These are phyloP conservation scores for Dactylonectria estremocensis DNA, from an alignment of 2,329 filamentous ascomycete genomes.

Conservation along the genomic window DNA sequence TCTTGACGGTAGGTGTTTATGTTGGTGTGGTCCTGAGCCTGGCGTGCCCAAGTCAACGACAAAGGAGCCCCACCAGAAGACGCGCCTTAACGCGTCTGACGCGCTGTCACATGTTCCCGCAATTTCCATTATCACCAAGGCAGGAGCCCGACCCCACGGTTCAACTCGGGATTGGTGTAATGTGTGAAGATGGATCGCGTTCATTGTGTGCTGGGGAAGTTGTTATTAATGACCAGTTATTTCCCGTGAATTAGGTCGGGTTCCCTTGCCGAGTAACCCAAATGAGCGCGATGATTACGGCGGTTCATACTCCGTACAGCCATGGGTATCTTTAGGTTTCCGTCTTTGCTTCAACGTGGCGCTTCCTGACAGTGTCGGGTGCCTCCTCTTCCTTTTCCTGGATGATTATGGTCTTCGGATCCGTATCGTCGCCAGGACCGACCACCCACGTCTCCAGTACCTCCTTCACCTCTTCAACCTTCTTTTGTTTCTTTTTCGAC, in stretches of 20 bases:
- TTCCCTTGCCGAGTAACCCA: too few relatives aligned
- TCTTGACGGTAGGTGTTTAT: not conserved
- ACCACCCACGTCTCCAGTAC: constrained; percentile 82
- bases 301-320: not conserved
- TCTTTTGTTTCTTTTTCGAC: constrained; percentile 75
- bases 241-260: not conserved
- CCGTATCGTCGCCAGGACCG: constrained; percentile 54
- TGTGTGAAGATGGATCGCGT: not conserved
- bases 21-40: constrained; percentile 3
- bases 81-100: constrained; percentile 29
- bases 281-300: too few relatives aligned
- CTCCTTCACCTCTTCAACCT: constrained; percentile 75
- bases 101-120: constrained; percentile 34
- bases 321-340: constrained; percentile 21
- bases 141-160: constrained; percentile 4
- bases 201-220: not conserved
- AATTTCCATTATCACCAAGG: constrained; percentile 9
- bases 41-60: not conserved
- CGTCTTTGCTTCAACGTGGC: constrained; percentile 37
- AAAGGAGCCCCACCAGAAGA: constrained; percentile 26
- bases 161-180: not conserved
- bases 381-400: constrained; percentile 38
- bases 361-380: constrained; percentile 46
- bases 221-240: not conserved
- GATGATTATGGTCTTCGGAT: constrained; percentile 46